A percentile compares a stretch with the other conserved stretches of the same genome.
Conservation (phyloP, 306 rosid genomes). For the Lotus japonicus region DNA sequence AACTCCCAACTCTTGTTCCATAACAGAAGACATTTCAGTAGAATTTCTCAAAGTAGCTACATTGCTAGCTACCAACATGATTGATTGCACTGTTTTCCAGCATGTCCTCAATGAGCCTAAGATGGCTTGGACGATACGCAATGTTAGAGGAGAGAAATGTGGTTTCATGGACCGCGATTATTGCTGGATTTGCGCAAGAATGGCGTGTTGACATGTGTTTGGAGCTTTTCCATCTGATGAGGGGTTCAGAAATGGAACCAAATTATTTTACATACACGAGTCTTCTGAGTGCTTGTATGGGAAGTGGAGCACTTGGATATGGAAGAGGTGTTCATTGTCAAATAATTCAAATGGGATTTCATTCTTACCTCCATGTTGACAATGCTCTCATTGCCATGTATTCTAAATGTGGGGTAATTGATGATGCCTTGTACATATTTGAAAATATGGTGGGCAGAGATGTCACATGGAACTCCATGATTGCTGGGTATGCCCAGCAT, state of each 20-base stretch:
- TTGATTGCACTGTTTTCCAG: conserved; percentile 41
- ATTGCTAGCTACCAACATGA: not conserved
- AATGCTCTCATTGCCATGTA: conserved; percentile 84
- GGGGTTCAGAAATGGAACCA: conserved; percentile 33
- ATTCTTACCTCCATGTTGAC: conserved; percentile 38
- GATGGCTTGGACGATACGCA: too few relatives aligned
- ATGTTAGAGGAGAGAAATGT: conserved; percentile 63
- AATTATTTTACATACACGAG: conserved; percentile 64
- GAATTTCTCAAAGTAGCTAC: not conserved
- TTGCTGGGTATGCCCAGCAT: conserved; percentile 72
- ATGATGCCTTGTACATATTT: conserved; percentile 53
- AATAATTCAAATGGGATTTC: conserved; percentile 52
- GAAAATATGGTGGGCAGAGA: conserved; percentile 40
- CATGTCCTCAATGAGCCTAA: conserved; percentile 60
- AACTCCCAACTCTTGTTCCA: conserved; percentile 25
- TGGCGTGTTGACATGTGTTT: conserved; percentile 55
- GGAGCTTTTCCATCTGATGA: conserved; percentile 58
- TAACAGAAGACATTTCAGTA: conserved; percentile 20
- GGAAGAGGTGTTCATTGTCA: conserved; percentile 69
- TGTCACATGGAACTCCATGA: conserved; percentile 84
- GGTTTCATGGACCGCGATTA: conserved; percentile 79
- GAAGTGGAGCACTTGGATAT: conserved; percentile 78
- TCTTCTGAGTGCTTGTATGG: conserved; percentile 67
- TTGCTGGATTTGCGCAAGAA: conserved; percentile 67
- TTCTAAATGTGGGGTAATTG: conserved; percentile 66